Evolutionary conservation across 208 protist species (phyloP), one percentile per base, ranked within the genome.

Genomic region (Trypanosoma melophagium): DNA sequence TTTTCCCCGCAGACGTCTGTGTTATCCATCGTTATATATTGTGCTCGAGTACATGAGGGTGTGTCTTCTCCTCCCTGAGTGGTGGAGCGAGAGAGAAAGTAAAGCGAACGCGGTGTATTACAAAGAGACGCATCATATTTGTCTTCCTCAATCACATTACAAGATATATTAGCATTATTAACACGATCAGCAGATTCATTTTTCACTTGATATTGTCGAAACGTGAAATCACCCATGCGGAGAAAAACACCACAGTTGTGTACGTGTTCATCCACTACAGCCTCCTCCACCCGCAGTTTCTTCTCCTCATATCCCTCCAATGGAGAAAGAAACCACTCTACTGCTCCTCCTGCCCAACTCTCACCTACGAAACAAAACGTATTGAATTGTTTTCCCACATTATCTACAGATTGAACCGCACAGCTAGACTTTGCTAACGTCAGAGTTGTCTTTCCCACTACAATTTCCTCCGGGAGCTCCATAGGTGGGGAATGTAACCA

Each of bases 291-390:
- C 16, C 76, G 77, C n/a, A 93, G 60, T 60, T 80, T 80, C 77
- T 93, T 93, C 17, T 60, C 60, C 17, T 84, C 71, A 52, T 86
- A 89, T 17, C 79, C 71, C 12, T 83, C 78, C 9, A 93, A 71
- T 4, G 87, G 82, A 25, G 87, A 76, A 74, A 87, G 83, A 74
- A 84, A 93, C 84, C 87, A 93, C 17, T 45, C 0, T 31, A 81
- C 63, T 10, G 35, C 24, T 13, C 67, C 31, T 2, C 14, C 19
- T n/a, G 71, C 19, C 38, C 79, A 66, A n/a, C 66, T 22, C 59
- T 92, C 86, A 12, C 82, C 86, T 3, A 92, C 86, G 60, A 87
- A 85, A 58, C 69, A 83, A 59, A 83, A 87, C 38, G 56, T 63
- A 0, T 74, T 74, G 7, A 86, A 58, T 19, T 66, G 69, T 24